Base-by-base conservation (phyloP, 495 filamentous ascomycete species). In the Collariella sp. region DNA sequence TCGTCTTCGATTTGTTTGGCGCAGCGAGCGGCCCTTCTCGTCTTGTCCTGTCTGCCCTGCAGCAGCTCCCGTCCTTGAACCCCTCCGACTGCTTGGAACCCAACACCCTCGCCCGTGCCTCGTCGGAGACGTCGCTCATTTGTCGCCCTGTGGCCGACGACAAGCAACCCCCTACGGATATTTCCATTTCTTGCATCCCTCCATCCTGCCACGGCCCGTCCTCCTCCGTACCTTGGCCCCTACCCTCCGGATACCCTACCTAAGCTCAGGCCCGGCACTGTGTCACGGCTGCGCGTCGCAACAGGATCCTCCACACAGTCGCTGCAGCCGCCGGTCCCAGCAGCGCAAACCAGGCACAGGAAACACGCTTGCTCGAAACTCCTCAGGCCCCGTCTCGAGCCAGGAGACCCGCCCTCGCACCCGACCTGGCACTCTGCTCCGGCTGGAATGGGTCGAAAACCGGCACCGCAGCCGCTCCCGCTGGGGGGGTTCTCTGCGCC, bases 401-500 rank as follows among this genome's bases (percentile, higher is more conserved):
- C 52, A 61, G 55, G 52, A 60, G 61, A 62, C 54, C 49, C 54
- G 55, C 55, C 46, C 39, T 54, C 51, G 49, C 59, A 57, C 59
- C 54, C 56, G 59, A 57, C 59, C 54, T 58, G 59, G 50, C 43
- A 50, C 29, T 36, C 44, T 29, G 43, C 29, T 16, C 36, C 55
- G 35, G 33, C 42, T 55, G 67, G 69, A 60, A 80, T 80, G 77
- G 74, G 72, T 52, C 75, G 77, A 60, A 80, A 78, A 69, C 60
- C 72, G 55, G 72, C 67, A 59, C 76, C 76, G 54, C 74, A 78
- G 60, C 75, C 77, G 68, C 71, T 80, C 67, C 64, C 71, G 57
- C 67, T 79, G 55, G 60, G 62, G n/a, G 61, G 61, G 67, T 48
- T 57, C 65, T 55, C 60, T 66, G 62, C 65, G 64, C 60, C 57